These are phyloP conservation scores for Phytophthora lateralis DNA, from an alignment of 352 stramenopile species.

Conservation along the genomic window DNA sequence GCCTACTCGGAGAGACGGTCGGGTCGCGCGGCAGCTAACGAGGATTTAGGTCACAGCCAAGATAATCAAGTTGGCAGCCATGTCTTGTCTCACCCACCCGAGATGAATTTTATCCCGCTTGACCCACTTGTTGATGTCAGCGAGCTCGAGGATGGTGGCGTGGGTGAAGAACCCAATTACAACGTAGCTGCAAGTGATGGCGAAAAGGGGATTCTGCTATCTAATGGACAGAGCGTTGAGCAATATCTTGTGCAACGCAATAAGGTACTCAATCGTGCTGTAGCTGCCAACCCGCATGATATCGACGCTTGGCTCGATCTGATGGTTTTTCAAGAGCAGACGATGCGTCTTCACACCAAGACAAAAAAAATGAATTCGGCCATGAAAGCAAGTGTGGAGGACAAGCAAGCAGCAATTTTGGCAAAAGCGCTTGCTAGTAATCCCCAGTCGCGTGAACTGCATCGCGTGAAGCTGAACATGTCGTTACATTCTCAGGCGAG, in stretches of 20 bases:
- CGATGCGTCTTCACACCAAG: constrained; percentile 41
- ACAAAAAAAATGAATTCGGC: constrained; percentile 26
- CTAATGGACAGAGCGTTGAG: constrained; percentile 70
- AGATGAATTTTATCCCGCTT: constrained; percentile 69
- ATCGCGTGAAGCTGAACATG: constrained; percentile 61
- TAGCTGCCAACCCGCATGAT: constrained; percentile 47
- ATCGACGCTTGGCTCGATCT: constrained; percentile 70
- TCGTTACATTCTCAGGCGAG: constrained; percentile 22
- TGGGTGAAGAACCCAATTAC: not conserved
- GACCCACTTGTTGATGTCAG: constrained; percentile 48
- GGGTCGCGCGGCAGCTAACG: constrained; percentile 11
- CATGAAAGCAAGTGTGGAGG: constrained; percentile 41
- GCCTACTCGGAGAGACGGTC: constrained; percentile 73
- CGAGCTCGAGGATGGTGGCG: not conserved
- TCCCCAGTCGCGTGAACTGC: constrained; percentile 49
- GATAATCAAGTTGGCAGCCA: not conserved
- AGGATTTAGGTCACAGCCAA: constrained; percentile 3
- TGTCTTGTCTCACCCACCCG: constrained; percentile 8
- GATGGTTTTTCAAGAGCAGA: constrained; percentile 78
- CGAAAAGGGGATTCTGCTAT: constrained; percentile 47
- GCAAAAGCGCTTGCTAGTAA: constrained; percentile 57
- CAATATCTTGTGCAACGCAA: constrained; percentile 60
- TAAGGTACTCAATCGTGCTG: constrained; percentile 51
- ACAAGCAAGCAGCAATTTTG: constrained; percentile 75
- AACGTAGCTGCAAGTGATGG: constrained; percentile 6